A percentile compares a stretch with the other conserved stretches of the same genome.
These are phyloP conservation scores for Blastobotrys apis DNA, from an alignment of 1,139 yeast species.

Conservation along the genomic window DNA sequence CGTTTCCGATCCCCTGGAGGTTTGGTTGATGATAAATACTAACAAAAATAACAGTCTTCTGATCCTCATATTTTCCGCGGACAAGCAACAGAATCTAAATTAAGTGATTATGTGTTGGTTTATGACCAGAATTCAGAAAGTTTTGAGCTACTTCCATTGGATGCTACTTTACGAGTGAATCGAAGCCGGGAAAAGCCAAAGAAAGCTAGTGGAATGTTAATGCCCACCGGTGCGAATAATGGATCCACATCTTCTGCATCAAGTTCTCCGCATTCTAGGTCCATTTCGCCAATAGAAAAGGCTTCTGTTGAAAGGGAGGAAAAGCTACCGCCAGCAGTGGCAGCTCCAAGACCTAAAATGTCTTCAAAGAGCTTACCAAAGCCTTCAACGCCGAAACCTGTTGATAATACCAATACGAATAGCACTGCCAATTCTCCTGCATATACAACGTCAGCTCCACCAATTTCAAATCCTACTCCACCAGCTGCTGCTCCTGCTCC, in stretches of 20 bases:
- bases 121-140: slow-evolving; percentile 26
- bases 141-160: slow-evolving; percentile 30
- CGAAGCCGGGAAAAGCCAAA: slow-evolving; percentile 28
- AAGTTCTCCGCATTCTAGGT: slow-evolving; percentile 5
- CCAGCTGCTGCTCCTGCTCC: not conserved
- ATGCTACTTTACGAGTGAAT: slow-evolving; percentile 29
- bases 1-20: too few relatives aligned
- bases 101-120: slow-evolving; percentile 33
- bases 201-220: not conserved
- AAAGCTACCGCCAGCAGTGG: not conserved
- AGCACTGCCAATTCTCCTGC: not conserved
- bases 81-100: slow-evolving; percentile 28
- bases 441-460: not conserved
- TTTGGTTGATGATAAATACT: not conserved
- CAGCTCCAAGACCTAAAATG: not conserved
- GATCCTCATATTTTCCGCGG: slow-evolving; percentile 29
- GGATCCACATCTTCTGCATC: slow-evolving; percentile 1
- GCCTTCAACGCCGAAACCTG: not conserved
- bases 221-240: slow-evolving; percentile 1
- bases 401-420: not conserved
- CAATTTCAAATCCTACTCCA: not conserved
- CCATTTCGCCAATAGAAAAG: slow-evolving; percentile 4
- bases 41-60: slow-evolving; percentile 3
- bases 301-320: too few relatives aligned
- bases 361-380: not conserved